Conservation (phyloP, 202 grass and related monocot species). For the Digitaria exilis region DNA sequence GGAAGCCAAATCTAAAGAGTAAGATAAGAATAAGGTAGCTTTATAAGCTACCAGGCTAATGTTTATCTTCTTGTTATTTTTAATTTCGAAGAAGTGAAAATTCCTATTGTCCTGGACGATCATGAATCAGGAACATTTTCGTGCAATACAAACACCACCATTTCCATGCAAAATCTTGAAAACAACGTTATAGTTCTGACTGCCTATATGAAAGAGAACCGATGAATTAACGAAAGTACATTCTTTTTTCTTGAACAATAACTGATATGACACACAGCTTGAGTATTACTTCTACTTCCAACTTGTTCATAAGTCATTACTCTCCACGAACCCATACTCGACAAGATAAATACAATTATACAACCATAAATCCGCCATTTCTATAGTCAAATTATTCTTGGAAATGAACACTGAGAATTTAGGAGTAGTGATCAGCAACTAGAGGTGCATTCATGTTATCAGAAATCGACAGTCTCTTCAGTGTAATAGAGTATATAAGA, state of each 20-base stretch:
- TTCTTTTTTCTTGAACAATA: not conserved
- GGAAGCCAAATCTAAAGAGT: not conserved
- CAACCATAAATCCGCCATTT: conserved; percentile 6
- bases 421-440: not conserved
- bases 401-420: not conserved
- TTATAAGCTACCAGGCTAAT: not conserved
- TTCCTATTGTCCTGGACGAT: not conserved
- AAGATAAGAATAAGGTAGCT: not conserved
- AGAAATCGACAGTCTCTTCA: not conserved
- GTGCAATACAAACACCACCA: not conserved
- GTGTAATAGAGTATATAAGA: not conserved
- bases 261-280: not conserved
- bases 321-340: not conserved
- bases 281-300: not conserved
- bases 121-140: not conserved
- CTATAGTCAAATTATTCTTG: not conserved
- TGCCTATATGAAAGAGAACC: not conserved
- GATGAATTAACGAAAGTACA: not conserved
- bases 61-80: conserved; percentile 2
- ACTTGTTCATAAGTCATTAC: not conserved
- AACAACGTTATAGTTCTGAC: too few relatives aligned
- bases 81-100: not conserved
- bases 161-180: not conserved
- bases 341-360: conserved; percentile 22
- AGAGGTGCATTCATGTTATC: not conserved